phyloP scores from a whole-genome alignment of 208 protist species.

The Trypanosoma cruzi region DNA sequence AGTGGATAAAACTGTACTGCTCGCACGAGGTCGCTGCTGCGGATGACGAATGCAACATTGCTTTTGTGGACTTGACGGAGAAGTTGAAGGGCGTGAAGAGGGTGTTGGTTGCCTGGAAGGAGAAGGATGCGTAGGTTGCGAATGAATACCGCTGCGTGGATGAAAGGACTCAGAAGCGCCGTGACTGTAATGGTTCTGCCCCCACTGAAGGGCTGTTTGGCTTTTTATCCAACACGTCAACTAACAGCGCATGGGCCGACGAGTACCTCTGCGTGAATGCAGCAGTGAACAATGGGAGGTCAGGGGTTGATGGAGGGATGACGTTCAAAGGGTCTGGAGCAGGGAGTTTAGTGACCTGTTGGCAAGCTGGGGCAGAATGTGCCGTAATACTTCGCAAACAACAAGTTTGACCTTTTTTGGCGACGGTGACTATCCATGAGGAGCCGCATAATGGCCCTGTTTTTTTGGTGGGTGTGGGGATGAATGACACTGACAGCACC shows the following conservation, averaged over 20 bases:
- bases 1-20: too few relatives aligned
- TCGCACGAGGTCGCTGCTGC: too few relatives aligned
- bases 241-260: background rate
- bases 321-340: background rate
- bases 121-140: too few relatives aligned
- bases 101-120: slow-evolving; percentile 7
- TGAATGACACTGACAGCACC: too few relatives aligned
- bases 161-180: background rate
- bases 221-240: background rate
- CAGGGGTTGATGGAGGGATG: slow-evolving; percentile 2
- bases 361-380: slow-evolving; percentile 25
- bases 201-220: slow-evolving; percentile 15
- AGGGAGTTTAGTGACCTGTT: slow-evolving; percentile 20
- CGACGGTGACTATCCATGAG: slow-evolving; percentile 10
- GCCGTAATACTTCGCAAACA: slow-evolving; percentile 19
- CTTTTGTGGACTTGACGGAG: slow-evolving; percentile 8
- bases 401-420: slow-evolving; percentile 18
- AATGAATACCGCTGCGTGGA: too few relatives aligned
- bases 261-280: slow-evolving; percentile 21
- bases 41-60: slow-evolving; percentile 8
- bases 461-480: too few relatives aligned
- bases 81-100: slow-evolving; percentile 6
- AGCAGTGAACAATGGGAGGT: background rate
- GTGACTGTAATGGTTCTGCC: background rate
- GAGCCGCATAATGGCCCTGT: too few relatives aligned